phyloP scores from a whole-genome alignment of 2,329 filamentous ascomycete genomes.

The Colletotrichum tofieldiae region DNA sequence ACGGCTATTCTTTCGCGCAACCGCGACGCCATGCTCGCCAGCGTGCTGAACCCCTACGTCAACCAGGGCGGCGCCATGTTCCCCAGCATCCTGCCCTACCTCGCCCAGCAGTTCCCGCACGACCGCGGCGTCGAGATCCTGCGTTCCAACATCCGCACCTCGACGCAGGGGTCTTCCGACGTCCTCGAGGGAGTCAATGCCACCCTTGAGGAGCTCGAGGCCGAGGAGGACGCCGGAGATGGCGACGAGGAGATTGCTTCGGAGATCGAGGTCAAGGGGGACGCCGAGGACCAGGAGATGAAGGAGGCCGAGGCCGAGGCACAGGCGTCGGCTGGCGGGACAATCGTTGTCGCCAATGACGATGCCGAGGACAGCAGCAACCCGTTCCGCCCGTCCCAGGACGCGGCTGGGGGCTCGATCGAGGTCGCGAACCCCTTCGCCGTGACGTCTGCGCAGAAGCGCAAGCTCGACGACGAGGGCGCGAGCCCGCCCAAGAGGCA shows the following conservation, averaged over 20 bases:
- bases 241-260: conserved; percentile 53
- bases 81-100: conserved; percentile 85
- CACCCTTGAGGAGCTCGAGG: conserved; percentile 53
- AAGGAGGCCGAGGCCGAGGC: conserved; percentile 2
- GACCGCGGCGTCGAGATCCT: conserved; percentile 81
- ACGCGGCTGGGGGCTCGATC: conserved; percentile 38
- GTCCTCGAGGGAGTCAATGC: conserved; percentile 33
- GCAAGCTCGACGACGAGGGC: conserved; percentile 56
- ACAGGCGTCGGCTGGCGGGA: not conserved
- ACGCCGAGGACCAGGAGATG: conserved; percentile 55
- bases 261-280: conserved; percentile 55
- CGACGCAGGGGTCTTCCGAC: conserved; percentile 39
- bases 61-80: conserved; percentile 75
- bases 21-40: conserved; percentile 83
- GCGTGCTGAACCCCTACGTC: conserved; percentile 83
- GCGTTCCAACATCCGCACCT: conserved; percentile 69
- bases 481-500: conserved; percentile 47
- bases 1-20: conserved; percentile 81
- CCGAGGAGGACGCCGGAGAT: conserved; percentile 62
- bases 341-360: conserved; percentile 29
- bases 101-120: conserved; percentile 76
- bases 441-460: conserved; percentile 54
- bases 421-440: conserved; percentile 41
- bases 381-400: conserved; percentile 53
- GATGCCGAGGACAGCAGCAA: conserved; percentile 45